Evolutionary conservation across 768 basidiomycete species (phyloP).

Genomic region (Boletellus emodensis): DNA sequence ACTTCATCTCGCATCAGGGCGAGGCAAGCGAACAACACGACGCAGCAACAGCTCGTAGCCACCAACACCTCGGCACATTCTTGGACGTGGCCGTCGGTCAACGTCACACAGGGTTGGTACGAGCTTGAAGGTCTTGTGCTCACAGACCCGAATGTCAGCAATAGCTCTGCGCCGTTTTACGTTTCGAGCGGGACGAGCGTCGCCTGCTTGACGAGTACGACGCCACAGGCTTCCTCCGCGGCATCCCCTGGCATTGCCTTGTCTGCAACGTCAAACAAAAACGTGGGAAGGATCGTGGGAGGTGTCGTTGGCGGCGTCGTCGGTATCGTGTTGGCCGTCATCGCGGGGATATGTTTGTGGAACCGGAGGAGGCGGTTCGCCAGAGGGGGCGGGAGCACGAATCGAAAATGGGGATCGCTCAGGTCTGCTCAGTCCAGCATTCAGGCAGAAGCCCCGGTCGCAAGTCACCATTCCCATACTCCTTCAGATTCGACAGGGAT

Average conservation of each 20-base stretch:
- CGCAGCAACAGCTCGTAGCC: conserved; percentile 26
- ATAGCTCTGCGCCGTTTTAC: conserved; percentile 32
- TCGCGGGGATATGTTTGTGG: conserved; percentile 32
- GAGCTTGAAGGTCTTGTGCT: conserved; percentile 22
- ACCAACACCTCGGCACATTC: conserved; percentile 19
- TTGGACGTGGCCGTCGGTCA: conserved; percentile 46
- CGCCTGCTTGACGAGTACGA: conserved; percentile 28
- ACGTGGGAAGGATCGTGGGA: conserved; percentile 47
- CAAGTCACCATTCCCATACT: conserved; percentile 10
- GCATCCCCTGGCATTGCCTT: conserved; percentile 9
- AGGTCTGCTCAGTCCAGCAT: conserved; percentile 19
- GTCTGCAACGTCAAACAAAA: conserved; percentile 26
- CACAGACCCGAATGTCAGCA: neutral
- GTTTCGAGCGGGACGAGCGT: conserved; percentile 36
- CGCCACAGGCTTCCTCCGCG: conserved; percentile 12
- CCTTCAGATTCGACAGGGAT: conserved; percentile 24
- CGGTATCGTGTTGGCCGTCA: conserved; percentile 32
- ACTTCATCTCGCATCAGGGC: conserved; percentile 4
- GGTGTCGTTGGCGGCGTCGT: conserved; percentile 46
- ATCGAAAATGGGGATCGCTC: conserved; percentile 28
- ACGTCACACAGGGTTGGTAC: conserved; percentile 50
- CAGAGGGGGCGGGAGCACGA: conserved; percentile 27
- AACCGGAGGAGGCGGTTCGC: conserved; percentile 15
- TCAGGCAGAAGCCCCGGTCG: neutral
- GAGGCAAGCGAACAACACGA: neutral